These are phyloP conservation scores for Yamadazyma atlantica DNA, from an alignment of 1,139 yeast species.

Conservation along the genomic window DNA sequence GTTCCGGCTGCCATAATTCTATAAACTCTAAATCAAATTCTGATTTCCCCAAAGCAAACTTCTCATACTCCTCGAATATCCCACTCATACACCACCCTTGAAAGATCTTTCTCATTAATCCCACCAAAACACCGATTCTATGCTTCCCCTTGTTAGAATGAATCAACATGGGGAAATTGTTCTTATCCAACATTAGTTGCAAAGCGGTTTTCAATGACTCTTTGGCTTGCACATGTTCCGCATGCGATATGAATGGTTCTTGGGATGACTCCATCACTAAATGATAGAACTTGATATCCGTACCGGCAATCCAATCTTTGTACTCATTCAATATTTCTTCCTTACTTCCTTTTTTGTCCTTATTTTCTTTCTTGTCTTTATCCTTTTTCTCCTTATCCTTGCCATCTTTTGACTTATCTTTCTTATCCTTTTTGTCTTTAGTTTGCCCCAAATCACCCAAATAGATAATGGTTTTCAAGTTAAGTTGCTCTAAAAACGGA, in stretches of 20 bases:
- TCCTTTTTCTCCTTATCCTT: slow-evolving; percentile 19
- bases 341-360: slow-evolving; percentile 33
- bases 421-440: slow-evolving; percentile 38
- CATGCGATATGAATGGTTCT: slow-evolving; percentile 68
- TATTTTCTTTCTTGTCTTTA: slow-evolving; percentile 18
- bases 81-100: slow-evolving; percentile 96
- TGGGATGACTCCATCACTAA: slow-evolving; percentile 69
- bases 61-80: slow-evolving; percentile 88
- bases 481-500: slow-evolving; percentile 68
- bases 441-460: slow-evolving; percentile 63
- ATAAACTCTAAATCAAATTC: slow-evolving; percentile 81
- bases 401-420: slow-evolving; percentile 23
- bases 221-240: slow-evolving; percentile 35
- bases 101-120: slow-evolving; percentile 75
- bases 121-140: slow-evolving; percentile 87
- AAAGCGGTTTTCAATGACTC: slow-evolving; percentile 61
- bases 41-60: slow-evolving; percentile 91
- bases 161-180: slow-evolving; percentile 81
- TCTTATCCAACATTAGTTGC: slow-evolving; percentile 60
- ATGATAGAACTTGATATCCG: slow-evolving; percentile 58
- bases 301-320: slow-evolving; percentile 60
- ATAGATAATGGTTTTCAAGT: slow-evolving; percentile 76
- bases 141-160: slow-evolving; percentile 97
- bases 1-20: slow-evolving; percentile 49
- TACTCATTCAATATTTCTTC: slow-evolving; percentile 48